Evolutionary conservation across 163 green algal species (phyloP).

Genomic region (Chlorella variabilis): DNA sequence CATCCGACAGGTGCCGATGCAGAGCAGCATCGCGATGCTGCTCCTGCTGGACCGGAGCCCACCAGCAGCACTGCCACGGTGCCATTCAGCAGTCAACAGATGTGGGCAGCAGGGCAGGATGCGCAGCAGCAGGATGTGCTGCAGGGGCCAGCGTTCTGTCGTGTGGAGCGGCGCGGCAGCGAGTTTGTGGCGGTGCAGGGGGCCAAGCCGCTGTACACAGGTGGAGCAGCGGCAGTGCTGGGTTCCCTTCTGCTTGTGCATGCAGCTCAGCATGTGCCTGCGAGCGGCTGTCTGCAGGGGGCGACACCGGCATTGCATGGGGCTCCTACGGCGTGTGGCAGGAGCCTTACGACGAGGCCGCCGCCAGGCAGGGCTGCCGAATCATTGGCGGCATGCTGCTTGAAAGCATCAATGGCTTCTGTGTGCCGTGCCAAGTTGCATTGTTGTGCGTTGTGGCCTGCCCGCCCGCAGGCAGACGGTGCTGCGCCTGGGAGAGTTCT

Average conservation of each 20-base stretch:
- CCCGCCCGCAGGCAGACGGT: slow-evolving; percentile 38
- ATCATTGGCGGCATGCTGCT: too few relatives aligned
- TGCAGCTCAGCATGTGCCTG: not conserved
- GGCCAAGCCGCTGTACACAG: slow-evolving; percentile 16
- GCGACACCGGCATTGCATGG: slow-evolving; percentile 46
- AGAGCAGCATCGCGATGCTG: not conserved
- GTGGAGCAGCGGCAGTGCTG: not conserved
- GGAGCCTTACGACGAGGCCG: slow-evolving; percentile 56
- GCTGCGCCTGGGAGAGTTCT: slow-evolving; percentile 48
- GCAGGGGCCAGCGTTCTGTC: not conserved
- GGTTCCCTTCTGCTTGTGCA: too few relatives aligned
- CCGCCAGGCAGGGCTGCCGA: slow-evolving; percentile 36
- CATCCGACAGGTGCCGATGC: not conserved
- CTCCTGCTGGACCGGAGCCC: not conserved
- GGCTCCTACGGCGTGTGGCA: slow-evolving; percentile 61
- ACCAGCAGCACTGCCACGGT: not conserved
- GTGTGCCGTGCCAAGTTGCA: too few relatives aligned
- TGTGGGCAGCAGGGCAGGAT: not conserved
- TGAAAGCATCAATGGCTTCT: too few relatives aligned
- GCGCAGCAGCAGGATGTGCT: not conserved
- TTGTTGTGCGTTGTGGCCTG: too few relatives aligned
- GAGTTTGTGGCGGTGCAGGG: slow-evolving; percentile 30
- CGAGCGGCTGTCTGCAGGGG: slow-evolving; percentile 13
- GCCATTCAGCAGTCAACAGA: not conserved
- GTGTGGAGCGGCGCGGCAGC: slow-evolving; percentile 8